Conservation (phyloP, 305 asterid species). For the Nicotiana rustica region DNA sequence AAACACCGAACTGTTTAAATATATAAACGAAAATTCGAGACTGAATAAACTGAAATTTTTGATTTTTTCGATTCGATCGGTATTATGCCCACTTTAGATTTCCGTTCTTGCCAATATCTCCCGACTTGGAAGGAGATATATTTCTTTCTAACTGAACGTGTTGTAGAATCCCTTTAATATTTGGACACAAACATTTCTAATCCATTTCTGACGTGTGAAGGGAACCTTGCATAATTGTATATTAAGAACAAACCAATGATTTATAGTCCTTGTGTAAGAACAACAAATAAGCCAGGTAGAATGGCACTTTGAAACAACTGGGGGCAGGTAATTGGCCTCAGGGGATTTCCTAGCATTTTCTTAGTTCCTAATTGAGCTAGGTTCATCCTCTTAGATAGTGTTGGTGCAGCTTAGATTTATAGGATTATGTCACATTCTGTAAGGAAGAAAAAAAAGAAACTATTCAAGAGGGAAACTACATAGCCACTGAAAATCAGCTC, state of each 20-base stretch:
- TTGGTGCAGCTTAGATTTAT: neutral
- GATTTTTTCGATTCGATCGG: no score
- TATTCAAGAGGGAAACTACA: neutral
- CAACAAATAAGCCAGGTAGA: neutral
- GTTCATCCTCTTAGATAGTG: no score
- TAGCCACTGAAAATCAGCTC: neutral
- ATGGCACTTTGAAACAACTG: neutral
- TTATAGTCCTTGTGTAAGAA: no score
- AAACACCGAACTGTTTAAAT: no score
- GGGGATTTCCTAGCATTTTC: neutral
- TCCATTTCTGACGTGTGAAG: neutral
- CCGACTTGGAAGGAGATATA: neutral
- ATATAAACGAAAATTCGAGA: no score
- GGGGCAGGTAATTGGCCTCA: neutral
- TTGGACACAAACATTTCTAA: no score
- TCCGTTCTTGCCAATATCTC: no score
- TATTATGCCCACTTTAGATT: no score
- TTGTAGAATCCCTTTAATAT: neutral
- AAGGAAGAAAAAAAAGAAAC: neutral
- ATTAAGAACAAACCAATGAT: no score
- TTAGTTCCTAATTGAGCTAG: no score
- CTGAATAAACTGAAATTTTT: no score
- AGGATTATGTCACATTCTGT: neutral
- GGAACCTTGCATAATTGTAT: neutral
- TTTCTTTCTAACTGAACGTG: neutral